Percentiles rank a stretch among this genome's conserved stretches.
These are phyloP conservation scores for Auricularia heimuer DNA, from an alignment of 768 basidiomycete species.

Conservation along the genomic window DNA sequence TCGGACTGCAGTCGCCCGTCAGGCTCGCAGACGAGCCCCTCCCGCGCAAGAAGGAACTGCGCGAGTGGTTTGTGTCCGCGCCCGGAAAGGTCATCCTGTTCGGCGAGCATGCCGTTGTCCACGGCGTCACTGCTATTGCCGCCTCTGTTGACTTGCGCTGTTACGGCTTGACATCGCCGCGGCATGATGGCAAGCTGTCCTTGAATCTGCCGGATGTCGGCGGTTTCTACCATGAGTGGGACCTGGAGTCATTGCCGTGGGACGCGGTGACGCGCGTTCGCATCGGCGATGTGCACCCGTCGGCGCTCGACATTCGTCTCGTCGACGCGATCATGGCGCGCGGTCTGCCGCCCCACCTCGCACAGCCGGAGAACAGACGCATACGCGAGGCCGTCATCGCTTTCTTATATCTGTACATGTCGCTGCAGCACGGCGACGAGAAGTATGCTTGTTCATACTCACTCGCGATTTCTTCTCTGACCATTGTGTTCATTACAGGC, in stretches of 20 bases:
- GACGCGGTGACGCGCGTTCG: conserved; percentile 47
- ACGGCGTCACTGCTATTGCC: conserved; percentile 94
- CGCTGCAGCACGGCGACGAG: conserved; percentile 43
- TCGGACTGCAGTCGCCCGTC: conserved; percentile 31
- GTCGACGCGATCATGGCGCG: conserved; percentile 55
- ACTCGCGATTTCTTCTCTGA: conserved; percentile 7
- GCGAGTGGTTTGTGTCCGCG: conserved; percentile 83
- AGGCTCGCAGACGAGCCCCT: conserved; percentile 11
- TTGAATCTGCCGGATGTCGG: conserved; percentile 74
- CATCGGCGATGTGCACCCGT: conserved; percentile 45
- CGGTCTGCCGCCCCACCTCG: conserved; percentile 26
- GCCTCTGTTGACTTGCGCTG: conserved; percentile 93
- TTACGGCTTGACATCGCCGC: conserved; percentile 73
- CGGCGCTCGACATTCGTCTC: conserved; percentile 61
- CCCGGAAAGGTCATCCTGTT: conserved; percentile 98
- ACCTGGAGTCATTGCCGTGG: conserved; percentile 69
- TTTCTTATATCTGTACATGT: conserved; percentile 92
- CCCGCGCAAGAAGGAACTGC: conserved; percentile 21
- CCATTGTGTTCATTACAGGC: conserved; percentile 32
- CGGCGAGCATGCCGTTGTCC: conserved; percentile 97
- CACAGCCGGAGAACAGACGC: conserved; percentile 21
- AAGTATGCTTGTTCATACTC: conserved; percentile 35
- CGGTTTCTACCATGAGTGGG: conserved; percentile 73
- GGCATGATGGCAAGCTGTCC: conserved; percentile 60
- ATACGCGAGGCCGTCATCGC: conserved; percentile 48